These are phyloP conservation scores for Penicillium sp. DNA, from an alignment of 2,329 filamentous ascomycete genomes.

Conservation along the genomic window DNA sequence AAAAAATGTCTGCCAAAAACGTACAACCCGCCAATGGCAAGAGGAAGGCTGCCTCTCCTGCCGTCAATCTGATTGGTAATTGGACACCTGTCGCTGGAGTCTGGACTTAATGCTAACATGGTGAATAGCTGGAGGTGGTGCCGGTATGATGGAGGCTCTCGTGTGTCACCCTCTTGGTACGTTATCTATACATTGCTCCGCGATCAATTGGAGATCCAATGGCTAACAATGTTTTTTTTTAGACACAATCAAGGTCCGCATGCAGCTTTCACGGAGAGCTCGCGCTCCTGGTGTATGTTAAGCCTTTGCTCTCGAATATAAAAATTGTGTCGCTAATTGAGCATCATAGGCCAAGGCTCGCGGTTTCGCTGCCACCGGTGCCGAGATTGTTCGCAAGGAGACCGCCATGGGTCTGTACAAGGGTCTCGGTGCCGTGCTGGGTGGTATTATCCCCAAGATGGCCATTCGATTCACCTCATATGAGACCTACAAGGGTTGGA, in stretches of 20 bases:
- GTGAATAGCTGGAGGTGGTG: slow-evolving; percentile 79
- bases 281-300: slow-evolving; percentile 70
- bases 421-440: slow-evolving; percentile 93
- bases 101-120: slow-evolving; percentile 18
- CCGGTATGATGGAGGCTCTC: slow-evolving; percentile 99
- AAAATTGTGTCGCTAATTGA: slow-evolving; percentile 11
- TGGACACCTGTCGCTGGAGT: slow-evolving; percentile 8
- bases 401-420: slow-evolving; percentile 95
- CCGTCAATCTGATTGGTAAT: slow-evolving; percentile 87
- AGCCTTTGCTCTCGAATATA: not conserved
- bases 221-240: slow-evolving; percentile 22
- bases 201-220: not conserved
- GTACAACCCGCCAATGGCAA: slow-evolving; percentile 60
- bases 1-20: slow-evolving; percentile 60
- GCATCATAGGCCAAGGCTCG: slow-evolving; percentile 64
- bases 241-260: slow-evolving; percentile 98
- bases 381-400: slow-evolving; percentile 84
- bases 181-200: slow-evolving; percentile 23
- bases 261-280: slow-evolving; percentile 92
- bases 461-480: slow-evolving; percentile 98
- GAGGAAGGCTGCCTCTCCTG: slow-evolving; percentile 69
- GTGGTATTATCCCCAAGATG: slow-evolving; percentile 98
- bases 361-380: slow-evolving; percentile 83
- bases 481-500: slow-evolving; percentile 85
- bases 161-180: slow-evolving; percentile 89